phyloP scores from a whole-genome alignment of 2,329 filamentous ascomycete genomes.

The Aspergillus hortae region DNA sequence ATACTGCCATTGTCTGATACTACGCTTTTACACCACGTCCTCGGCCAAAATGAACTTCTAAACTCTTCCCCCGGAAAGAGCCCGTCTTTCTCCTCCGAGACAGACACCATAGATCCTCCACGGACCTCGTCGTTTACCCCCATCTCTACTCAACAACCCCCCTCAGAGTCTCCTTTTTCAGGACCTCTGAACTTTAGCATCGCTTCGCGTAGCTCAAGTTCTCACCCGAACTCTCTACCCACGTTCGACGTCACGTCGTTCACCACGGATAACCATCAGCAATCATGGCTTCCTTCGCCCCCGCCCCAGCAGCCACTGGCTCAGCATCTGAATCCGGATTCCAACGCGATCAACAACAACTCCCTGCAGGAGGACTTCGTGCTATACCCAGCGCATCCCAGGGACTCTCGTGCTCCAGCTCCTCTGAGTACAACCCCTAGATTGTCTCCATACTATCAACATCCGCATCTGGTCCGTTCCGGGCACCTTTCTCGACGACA shows the following conservation, averaged over 20 bases:
- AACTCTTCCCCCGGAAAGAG: conserved; percentile 24
- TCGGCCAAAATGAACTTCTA: conserved; percentile 41
- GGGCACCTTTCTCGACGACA: conserved; percentile 34
- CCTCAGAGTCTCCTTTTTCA: conserved; percentile 43
- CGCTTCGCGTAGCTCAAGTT: conserved; percentile 44
- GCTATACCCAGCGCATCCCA: conserved; percentile 37
- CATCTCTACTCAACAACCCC: conserved; percentile 27
- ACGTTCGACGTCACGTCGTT: conserved; percentile 45
- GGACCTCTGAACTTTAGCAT: conserved; percentile 46
- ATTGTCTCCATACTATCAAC: conserved; percentile 25
- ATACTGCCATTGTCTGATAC: conserved; percentile 14
- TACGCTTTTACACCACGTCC: conserved; percentile 17
- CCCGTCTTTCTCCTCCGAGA: conserved; percentile 36
- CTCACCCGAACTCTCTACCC: conserved; percentile 31
- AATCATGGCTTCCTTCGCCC: conserved; percentile 47
- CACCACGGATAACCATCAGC: conserved; percentile 47
- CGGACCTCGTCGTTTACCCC: conserved; percentile 23
- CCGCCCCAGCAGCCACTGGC: conserved; percentile 42
- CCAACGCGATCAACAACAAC: conserved; percentile 29
- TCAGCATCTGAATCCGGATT: conserved; percentile 30
- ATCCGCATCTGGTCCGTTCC: conserved; percentile 29
- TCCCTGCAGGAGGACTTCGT: conserved; percentile 42
- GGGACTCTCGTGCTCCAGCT: conserved; percentile 34
- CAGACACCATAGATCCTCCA: conserved; percentile 40
- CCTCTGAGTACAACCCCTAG: conserved; percentile 37